Evolutionary conservation across 2,329 filamentous ascomycete species (phyloP).

Genomic region (Boeremia exigua): DNA sequence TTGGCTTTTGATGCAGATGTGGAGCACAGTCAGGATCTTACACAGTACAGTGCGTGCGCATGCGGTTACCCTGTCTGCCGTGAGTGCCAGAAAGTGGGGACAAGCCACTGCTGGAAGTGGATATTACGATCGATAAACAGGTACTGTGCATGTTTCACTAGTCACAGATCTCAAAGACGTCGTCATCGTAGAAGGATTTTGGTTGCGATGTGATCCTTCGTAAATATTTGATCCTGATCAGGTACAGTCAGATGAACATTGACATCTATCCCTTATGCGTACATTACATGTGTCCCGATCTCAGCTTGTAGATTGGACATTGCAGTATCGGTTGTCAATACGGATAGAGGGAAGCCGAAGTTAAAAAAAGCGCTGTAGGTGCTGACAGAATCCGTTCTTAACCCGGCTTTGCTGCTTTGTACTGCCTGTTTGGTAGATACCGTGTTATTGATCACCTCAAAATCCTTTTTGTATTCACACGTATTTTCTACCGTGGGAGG

Average conservation of each 20-base stretch:
- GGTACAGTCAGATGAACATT: not conserved
- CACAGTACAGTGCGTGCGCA: not conserved
- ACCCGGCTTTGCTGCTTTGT: too few relatives aligned
- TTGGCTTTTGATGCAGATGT: not conserved
- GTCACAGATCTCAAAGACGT: not conserved
- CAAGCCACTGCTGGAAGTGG: not conserved
- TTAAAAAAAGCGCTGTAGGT: too few relatives aligned
- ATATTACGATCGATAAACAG: not conserved
- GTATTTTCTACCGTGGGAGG: too few relatives aligned
- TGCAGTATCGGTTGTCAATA: too few relatives aligned
- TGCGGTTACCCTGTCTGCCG: not conserved
- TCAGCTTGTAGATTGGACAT: too few relatives aligned
- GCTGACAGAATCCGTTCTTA: too few relatives aligned
- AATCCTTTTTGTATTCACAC: too few relatives aligned
- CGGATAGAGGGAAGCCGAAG: too few relatives aligned
- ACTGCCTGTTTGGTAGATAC: too few relatives aligned
- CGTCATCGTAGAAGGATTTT: not conserved
- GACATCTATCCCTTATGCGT: not conserved
- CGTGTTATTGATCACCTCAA: too few relatives aligned
- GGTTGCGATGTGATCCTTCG: not conserved
- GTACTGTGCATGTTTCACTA: not conserved
- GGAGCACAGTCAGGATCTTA: not conserved
- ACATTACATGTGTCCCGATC: not conserved
- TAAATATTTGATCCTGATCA: not conserved
- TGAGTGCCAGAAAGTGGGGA: not conserved